Percentiles rank a stretch among this genome's conserved stretches.
Conservation (phyloP, 352 stramenopile species). For the Plasmopara halstedii region DNA sequence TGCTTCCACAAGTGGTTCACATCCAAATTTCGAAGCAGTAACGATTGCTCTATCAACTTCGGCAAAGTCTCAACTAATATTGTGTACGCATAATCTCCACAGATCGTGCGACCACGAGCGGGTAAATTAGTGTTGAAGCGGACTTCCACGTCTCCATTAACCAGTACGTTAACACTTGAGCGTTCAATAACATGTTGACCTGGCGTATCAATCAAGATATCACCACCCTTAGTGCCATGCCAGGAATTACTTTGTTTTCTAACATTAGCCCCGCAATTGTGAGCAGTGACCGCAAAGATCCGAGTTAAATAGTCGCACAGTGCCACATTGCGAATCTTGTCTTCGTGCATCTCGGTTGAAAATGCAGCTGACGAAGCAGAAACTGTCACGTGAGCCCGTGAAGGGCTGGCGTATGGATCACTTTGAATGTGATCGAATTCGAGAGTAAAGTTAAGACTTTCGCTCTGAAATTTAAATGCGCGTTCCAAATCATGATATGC, state of each 20-base stretch:
- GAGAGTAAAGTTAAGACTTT: constrained; percentile 61
- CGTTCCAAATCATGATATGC: constrained; percentile 75
- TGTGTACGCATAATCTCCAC: constrained; percentile 86
- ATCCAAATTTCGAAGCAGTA: constrained; percentile 78
- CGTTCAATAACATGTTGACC: constrained; percentile 93
- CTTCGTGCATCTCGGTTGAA: constrained; percentile 60
- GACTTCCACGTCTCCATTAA: constrained; percentile 80
- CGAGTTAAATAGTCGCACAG: constrained; percentile 89
- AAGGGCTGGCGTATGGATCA: constrained; percentile 94
- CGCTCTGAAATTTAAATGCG: constrained; percentile 27
- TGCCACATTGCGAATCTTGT: constrained; percentile 75
- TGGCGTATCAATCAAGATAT: constrained; percentile 91
- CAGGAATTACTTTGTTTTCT: constrained; percentile 69
- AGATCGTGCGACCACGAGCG: constrained; percentile 89
- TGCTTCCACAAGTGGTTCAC: constrained; percentile 65
- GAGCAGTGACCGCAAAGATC: constrained; percentile 58
- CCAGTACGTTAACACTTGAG: constrained; percentile 76
- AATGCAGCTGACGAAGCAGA: constrained; percentile 67
- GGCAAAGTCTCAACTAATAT: constrained; percentile 90
- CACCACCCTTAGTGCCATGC: constrained; percentile 88
- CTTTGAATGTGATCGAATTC: constrained; percentile 91
- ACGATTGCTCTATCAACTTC: constrained; percentile 65
- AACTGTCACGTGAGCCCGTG: constrained; percentile 88
- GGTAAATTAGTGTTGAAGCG: constrained; percentile 95
- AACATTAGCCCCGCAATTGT: constrained; percentile 45